phyloP scores from a whole-genome alignment of 2,329 filamentous ascomycete species.

The Botrytis porri region DNA sequence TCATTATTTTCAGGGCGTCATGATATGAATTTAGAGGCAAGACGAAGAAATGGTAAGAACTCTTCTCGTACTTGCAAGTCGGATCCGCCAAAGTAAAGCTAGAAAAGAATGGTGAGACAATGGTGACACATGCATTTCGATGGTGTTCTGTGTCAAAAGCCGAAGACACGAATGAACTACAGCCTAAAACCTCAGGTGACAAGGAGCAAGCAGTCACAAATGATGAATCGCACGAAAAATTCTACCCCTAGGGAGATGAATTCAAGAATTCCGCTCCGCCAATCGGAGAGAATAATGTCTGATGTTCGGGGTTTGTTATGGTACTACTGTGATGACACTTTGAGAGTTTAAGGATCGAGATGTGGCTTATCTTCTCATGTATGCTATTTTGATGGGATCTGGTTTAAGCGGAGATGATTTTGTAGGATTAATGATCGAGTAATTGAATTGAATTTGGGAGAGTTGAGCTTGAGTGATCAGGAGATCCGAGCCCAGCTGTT shows the following conservation, averaged over 20 bases:
- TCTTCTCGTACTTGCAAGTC: not conserved
- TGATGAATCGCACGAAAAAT: not conserved
- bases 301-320: rapidly evolving
- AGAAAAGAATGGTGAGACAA: rapidly evolving
- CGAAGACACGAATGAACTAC: rapidly evolving
- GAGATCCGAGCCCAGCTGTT: not conserved
- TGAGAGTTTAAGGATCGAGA: not conserved
- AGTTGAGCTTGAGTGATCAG: not conserved
- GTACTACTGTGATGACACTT: not conserved
- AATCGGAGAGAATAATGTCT: not conserved
- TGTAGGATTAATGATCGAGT: not conserved
- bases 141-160: not conserved
- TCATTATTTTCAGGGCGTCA: rapidly evolving
- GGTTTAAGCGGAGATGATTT: not conserved
- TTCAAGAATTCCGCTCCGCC: not conserved
- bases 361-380: not conserved
- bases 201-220: not conserved
- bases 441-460: not conserved
- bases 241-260: not conserved
- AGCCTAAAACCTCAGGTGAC: not conserved
- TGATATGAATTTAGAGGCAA: not conserved
- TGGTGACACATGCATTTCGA: not conserved
- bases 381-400: not conserved
- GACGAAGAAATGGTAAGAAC: not conserved
- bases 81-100: not conserved